Conservation (phyloP, 257 asterid species). For the Nicotiana tabacum region DNA sequence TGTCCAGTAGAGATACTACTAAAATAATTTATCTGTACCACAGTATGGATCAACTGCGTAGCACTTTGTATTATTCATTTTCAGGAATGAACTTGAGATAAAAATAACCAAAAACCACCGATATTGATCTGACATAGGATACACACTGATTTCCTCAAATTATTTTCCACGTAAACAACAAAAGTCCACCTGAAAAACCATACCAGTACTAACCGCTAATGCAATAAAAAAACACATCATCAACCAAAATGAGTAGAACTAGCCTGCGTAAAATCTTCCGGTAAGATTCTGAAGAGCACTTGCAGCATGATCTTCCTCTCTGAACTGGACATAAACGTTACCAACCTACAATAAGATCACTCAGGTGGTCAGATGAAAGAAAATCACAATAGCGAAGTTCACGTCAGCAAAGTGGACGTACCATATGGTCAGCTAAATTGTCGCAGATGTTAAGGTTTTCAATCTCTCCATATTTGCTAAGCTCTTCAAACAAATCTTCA, state of each 20-base stretch:
- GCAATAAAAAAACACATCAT: not conserved
- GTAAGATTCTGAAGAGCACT: constrained; percentile 73
- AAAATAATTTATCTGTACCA: not conserved
- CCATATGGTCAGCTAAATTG: constrained; percentile 92
- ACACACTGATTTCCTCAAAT: not conserved
- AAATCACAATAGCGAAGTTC: not conserved
- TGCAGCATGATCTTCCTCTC: constrained; percentile 87
- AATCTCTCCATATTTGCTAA: constrained; percentile 85
- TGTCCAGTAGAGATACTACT: not conserved
- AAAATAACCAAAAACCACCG: not conserved
- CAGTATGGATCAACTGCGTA: not conserved
- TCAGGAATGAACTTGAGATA: not conserved
- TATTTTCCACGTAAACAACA: not conserved
- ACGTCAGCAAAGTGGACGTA: not conserved
- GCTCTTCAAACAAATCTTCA: constrained; percentile 79
- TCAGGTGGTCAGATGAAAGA: not conserved
- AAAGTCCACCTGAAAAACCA: not conserved
- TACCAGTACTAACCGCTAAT: not conserved
- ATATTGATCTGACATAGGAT: not conserved
- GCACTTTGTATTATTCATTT: not conserved
- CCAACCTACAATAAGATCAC: constrained; percentile 35
- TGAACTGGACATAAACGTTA: constrained; percentile 75
- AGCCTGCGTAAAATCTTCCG: constrained; percentile 80
- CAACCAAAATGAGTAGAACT: constrained; percentile 11
- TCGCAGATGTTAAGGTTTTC: constrained; percentile 84